Base-by-base conservation (phyloP, 1,139 yeast genomes). In the Zygosaccharomyces sapae region DNA sequence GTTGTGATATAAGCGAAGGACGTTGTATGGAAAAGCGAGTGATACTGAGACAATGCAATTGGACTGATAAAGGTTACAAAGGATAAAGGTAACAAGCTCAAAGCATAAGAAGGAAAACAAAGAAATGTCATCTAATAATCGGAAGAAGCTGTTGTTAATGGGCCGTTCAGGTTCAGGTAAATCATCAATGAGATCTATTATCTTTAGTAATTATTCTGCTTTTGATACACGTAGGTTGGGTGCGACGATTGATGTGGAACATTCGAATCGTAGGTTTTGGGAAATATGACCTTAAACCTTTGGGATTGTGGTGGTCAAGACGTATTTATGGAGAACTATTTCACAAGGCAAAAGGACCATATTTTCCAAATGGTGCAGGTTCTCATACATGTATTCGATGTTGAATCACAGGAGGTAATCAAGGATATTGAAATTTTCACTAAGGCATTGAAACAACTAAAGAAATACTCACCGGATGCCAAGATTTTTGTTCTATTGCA, bases 291-390 rank as follows among this genome's bases (percentile, higher is more conserved):
- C 1, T 74, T 92, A 48, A 92, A 92, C 59, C 72, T 92, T 30
- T 90, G 98, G 98, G 99, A 92, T 66, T 92, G 98, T 70, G 99
- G 98, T 56, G 96, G 95, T 3, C 99, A 92, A 67, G 97, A 92
- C 66, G 90, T 86, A 2, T 94, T 90, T 60, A 90, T 94, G 87
- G 97, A 90, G 63, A 90, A 89, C 68, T 92, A 92, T 65, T 82
- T 86, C 60, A 80, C 94, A 5, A 80, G 86, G 49, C 92, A 90
- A 63, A 78, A 90, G 62, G 95, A 86, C 63, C 95, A 87, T 64
- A 89, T 90, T 41, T 92, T 92, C 70, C 86, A 89, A 59, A 88
- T 88, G 86, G 97, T 92, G 19, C 97, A 92, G 65, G 97, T 94
- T n/a, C 75, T 92, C 38, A 92, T 94, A 55, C 96, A 90, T 68